Evolutionary conservation across 75 land plant species (phyloP).

Genomic region (Sequoia sempervirens): DNA sequence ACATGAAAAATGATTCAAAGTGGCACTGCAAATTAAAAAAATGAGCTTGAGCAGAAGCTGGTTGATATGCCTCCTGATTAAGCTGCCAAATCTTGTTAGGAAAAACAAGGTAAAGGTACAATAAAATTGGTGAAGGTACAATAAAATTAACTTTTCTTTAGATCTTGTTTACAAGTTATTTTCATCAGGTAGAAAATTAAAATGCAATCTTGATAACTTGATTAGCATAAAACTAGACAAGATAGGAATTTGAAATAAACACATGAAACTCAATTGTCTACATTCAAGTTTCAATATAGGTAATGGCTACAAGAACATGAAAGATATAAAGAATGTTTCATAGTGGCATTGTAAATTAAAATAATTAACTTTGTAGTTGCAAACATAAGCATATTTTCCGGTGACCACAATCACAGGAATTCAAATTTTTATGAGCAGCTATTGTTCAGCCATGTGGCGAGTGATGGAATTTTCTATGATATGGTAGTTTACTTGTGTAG

Average conservation of each 20-base stretch:
- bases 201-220: not conserved
- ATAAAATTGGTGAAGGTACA: not conserved
- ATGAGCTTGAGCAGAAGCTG: not conserved
- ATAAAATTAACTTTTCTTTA: too few relatives aligned
- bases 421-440: too few relatives aligned
- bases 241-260: not conserved
- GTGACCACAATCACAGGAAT: too few relatives aligned
- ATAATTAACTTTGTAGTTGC: not conserved
- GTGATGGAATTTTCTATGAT: too few relatives aligned
- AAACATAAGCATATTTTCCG: too few relatives aligned
- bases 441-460: too few relatives aligned
- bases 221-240: not conserved
- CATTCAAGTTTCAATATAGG: not conserved
- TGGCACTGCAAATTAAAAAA: not conserved
- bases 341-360: not conserved
- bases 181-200: not conserved
- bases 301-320: not conserved
- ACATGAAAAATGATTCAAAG: not conserved
- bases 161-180: not conserved
- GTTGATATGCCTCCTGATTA: not conserved
- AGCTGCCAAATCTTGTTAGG: not conserved
- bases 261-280: not conserved
- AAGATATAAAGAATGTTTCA: not conserved
- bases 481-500: too few relatives aligned
- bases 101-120: not conserved